phyloP scores from a whole-genome alignment of 176 grass and related monocot genomes.

The Alopecurus myosuroides region DNA sequence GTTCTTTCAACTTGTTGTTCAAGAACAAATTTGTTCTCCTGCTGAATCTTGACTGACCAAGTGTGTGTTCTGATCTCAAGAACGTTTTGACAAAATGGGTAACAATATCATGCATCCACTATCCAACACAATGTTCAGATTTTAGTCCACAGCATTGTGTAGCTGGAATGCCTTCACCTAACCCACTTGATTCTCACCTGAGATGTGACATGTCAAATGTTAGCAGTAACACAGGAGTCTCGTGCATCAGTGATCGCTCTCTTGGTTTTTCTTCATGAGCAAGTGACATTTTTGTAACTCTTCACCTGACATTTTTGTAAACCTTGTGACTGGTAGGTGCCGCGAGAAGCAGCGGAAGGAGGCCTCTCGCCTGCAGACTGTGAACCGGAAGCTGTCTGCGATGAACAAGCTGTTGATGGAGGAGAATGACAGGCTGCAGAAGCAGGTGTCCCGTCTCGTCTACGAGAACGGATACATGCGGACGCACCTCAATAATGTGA shows the following conservation, averaged over 20 bases:
- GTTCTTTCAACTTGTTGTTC: neutral
- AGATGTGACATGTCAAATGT: slow-evolving; percentile 9
- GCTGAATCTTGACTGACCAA: neutral
- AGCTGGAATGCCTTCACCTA: slow-evolving; percentile 14
- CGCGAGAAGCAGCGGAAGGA: slow-evolving; percentile 99
- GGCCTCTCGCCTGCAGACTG: slow-evolving; percentile 80
- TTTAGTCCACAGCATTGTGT: slow-evolving; percentile 1
- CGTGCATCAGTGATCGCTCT: neutral
- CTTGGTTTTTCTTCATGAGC: slow-evolving; percentile 13
- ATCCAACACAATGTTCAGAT: slow-evolving; percentile 20
- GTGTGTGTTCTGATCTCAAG: neutral
- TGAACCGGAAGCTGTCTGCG: slow-evolving; percentile 90
- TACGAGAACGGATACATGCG: slow-evolving; percentile 90
- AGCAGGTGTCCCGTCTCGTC: slow-evolving; percentile 94
- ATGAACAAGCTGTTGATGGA: slow-evolving; percentile 99
- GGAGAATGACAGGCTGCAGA: slow-evolving; percentile 98
- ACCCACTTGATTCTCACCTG: slow-evolving; percentile 15
- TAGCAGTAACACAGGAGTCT: neutral
- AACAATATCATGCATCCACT: neutral
- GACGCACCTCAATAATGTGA: slow-evolving; percentile 80
- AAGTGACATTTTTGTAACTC: slow-evolving; percentile 16
- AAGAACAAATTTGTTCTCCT: neutral
- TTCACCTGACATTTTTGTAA: neutral
- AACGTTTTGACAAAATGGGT: neutral
- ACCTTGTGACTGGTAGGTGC: slow-evolving; percentile 57